A percentile compares a stretch with the other conserved stretches of the same genome.
These are phyloP conservation scores for Simmondsia chinensis DNA, from an alignment of 148 eudicot genomes.

Conservation along the genomic window DNA sequence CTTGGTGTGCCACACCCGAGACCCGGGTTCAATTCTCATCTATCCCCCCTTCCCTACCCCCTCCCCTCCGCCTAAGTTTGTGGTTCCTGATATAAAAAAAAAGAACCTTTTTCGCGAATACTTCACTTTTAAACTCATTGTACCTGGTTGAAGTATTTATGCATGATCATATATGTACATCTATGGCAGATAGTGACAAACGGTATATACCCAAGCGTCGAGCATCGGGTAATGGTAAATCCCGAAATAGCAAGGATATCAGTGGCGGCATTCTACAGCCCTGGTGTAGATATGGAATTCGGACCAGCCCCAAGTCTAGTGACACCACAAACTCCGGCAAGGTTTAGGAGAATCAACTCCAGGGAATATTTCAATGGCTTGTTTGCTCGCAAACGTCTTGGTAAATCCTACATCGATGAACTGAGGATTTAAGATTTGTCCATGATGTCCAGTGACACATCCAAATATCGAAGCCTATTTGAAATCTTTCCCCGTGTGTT, in stretches of 20 bases:
- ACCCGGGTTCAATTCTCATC: too few species aligned
- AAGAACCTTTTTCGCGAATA: constrained; percentile 15
- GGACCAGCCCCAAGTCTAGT: constrained; percentile 14
- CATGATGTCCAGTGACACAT: too few species aligned
- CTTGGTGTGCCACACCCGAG: too few species aligned
- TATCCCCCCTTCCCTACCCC: too few species aligned
- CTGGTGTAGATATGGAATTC: constrained; percentile 6
- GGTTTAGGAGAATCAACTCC: constrained; percentile 6
- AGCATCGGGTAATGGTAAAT: constrained; percentile 25
- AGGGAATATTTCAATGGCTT: constrained; percentile 8
- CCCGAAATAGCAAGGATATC: constrained; percentile 21
- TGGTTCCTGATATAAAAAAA: too few species aligned
- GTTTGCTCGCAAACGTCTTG: constrained; percentile 9
- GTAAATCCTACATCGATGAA: constrained; percentile 16
- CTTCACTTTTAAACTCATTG: constrained; percentile 10
- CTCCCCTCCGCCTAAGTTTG: too few species aligned
- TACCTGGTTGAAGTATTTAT: constrained; percentile 15
- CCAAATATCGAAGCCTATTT: too few species aligned
- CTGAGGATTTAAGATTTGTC: constrained; percentile 23
- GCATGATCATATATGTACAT: constrained; percentile 13
- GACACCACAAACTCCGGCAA: constrained; percentile 7
- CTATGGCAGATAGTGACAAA: constrained; percentile 25
- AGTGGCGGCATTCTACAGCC: constrained; percentile 15
- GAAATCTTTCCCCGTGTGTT: too few species aligned
- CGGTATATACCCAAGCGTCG: constrained; percentile 17